Evolutionary conservation across 495 filamentous ascomycete genomes (phyloP), one percentile per base, ranked within the genome.

Genomic region (Chaetomidium leptoderma): DNA sequence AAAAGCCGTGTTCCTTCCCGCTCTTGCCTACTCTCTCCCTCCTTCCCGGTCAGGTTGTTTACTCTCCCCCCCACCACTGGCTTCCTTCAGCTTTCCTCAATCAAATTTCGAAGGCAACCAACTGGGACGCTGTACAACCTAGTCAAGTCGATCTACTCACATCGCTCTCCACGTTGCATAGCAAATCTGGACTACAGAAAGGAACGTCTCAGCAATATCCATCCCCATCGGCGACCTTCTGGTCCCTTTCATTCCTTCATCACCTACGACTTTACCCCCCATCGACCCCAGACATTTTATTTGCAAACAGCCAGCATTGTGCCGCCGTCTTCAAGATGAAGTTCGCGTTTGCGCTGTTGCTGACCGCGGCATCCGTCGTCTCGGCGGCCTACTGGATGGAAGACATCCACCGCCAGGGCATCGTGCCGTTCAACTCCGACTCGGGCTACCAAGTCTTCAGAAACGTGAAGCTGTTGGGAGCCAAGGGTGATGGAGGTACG

Each of bases 401-500:
- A 48, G 58, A 66, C 10, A 70, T 78, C 36, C 27, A 55, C 17
- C 74, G 74, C 46, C 69, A 72, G 59, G 77, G 77, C 21, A 63
- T 72, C 53, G 68, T 75, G 14, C 63, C 77, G 14, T 74, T 74
- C 63, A 74, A 71, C 53, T 39, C 58, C 1, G 68, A 72, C 58
- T 40, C 35, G 11, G 30, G 60, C 46, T 92, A 89, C 65, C 74
- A 85, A 58, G 76, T 95, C 30, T 95, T 83, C 67, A 83, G 92
- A 23, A 95, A 95, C 66, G 90, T 96, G 44, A 86, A 81, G 73
- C 88, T 90, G 60, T 91, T 79, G 69, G 89, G 89, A 24, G 89
- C 89, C 4, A 85, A 76, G 53, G 88, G 86, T 66, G 86, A 92
- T 60, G 90, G 90, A 58, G 53, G 64, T 65, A 58, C 24, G 59